Evolutionary conservation across 73 alveolate species (phyloP), one percentile per base, ranked within the genome.

Genomic region (Paramecium caudatum): DNA sequence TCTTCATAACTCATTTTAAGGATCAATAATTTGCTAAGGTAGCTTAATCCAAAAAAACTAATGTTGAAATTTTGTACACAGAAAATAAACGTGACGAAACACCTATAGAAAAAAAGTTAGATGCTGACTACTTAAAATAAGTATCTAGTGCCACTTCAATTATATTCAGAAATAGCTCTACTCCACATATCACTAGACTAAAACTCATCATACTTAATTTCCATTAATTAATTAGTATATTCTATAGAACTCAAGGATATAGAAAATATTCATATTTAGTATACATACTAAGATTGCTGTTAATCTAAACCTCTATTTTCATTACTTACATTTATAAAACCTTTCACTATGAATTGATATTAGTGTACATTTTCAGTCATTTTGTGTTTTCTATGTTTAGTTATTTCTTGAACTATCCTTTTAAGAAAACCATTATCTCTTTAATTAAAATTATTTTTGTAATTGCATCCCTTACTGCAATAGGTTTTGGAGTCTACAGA

Each of bases 1-100:
- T 43, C 4, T 55, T 55, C 80, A 27, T 55, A 27, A 43, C 80
- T 55, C 80, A 55, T 55, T 55, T 27, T 25, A 55, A 55, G 21
- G 80, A 55, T 55, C 23, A 37, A 3, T 10, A 55, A 55, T 55
- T 0, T 55, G 80, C 80, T 27, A 55, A 55, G n/a, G 46, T 55
- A 4, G 23, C 23, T 5, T 27, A 23, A 27, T 43, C 23, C 1
- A 55, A 55, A 9, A 55, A 55, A 55, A 27, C 80, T 3, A 12
- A 55, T 27, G 23, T 43, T 2, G 80, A 55, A 55, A 55, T 55
- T 55, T 17, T 55, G 13, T 27, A 27, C 41, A 55, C 80, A 0
- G n/a, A n/a, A n/a, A 55, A 55, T 55, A 4, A 23, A 55, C 23
- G 30, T 12, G 80, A 55, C 3, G 80, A 55, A 12, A 55, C 80